These are phyloP conservation scores for Mercurialis annua DNA, from an alignment of 345 rosid genomes.

Conservation along the genomic window DNA sequence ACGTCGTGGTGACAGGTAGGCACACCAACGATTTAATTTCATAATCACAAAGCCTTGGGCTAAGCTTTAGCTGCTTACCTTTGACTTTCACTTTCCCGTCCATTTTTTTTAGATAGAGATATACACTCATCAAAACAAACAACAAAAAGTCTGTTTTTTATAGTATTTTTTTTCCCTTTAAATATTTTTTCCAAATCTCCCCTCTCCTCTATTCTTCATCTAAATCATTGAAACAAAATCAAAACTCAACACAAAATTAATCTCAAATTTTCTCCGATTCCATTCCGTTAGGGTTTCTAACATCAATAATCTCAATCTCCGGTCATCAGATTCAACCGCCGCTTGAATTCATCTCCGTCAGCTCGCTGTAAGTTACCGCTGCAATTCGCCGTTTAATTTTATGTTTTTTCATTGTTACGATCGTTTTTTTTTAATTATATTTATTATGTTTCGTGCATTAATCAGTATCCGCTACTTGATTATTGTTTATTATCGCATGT, in stretches of 20 bases:
- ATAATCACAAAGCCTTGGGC: constrained; percentile 2
- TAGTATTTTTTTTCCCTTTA: background rate
- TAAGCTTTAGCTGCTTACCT: background rate
- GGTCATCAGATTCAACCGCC: background rate
- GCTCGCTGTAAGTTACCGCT: constrained; percentile 1
- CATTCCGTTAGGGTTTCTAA: background rate
- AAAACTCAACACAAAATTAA: too few relatives aligned
- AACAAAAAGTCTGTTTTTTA: background rate
- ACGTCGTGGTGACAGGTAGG: constrained; percentile 6
- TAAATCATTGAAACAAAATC: background rate
- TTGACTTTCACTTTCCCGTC: constrained; percentile 21
- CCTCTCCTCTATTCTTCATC: background rate
- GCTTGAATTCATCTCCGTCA: background rate
- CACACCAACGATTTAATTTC: too few relatives aligned
- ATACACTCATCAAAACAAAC: too few relatives aligned
- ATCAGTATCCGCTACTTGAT: background rate
- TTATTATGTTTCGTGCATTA: background rate
- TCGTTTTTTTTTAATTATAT: background rate
- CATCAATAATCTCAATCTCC: background rate
- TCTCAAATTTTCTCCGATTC: background rate
- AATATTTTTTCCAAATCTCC: background rate
- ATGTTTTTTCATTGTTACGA: background rate
- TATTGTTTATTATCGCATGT: too few relatives aligned
- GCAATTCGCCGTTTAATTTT: background rate
- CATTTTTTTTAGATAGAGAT: constrained; percentile 1